These are phyloP conservation scores for Onygenales sp. DNA, from an alignment of 2,329 filamentous ascomycete species.

Conservation along the genomic window DNA sequence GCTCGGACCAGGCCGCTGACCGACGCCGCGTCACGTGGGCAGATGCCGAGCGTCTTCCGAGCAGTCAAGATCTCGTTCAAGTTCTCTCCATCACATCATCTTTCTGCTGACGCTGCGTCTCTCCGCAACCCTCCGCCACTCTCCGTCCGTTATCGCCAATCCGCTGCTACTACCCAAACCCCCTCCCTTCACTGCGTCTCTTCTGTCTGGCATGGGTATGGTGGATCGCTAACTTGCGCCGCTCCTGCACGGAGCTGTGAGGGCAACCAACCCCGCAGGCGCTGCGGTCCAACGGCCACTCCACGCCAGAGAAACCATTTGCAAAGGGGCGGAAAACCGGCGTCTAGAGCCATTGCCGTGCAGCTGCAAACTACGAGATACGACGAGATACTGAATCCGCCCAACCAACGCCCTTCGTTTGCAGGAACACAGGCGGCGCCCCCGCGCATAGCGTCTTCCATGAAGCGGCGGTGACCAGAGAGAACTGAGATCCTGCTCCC, in stretches of 20 bases:
- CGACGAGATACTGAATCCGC: background rate
- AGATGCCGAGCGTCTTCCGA: background rate
- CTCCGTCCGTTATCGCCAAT: background rate
- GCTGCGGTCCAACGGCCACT: constrained; percentile 19
- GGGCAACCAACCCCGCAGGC: constrained; percentile 17
- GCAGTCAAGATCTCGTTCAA: background rate
- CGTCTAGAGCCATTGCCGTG: background rate
- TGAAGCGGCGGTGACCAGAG: constrained; percentile 33
- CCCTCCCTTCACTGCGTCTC: constrained; percentile 1
- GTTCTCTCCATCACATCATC: background rate
- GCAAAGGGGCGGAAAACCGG: background rate
- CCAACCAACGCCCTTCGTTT: background rate
- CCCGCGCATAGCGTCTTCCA: constrained; percentile 24
- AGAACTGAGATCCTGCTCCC: constrained; percentile 27
- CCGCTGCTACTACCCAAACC: background rate
- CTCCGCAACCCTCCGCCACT: background rate
- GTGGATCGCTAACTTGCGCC: constrained; percentile 17
- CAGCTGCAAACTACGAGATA: background rate
- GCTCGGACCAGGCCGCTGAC: constrained; percentile 10
- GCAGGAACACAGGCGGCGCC: constrained; percentile 1
- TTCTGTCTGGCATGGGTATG: constrained; percentile 14
- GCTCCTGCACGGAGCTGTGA: constrained; percentile 20
- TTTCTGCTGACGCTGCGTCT: background rate
- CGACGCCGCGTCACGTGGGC: background rate
- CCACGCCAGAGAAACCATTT: background rate